Percentiles rank a stretch among this genome's conserved stretches.
Evolutionary conservation across 768 basidiomycete species (phyloP).

Genomic region (Serendipita sp.): DNA sequence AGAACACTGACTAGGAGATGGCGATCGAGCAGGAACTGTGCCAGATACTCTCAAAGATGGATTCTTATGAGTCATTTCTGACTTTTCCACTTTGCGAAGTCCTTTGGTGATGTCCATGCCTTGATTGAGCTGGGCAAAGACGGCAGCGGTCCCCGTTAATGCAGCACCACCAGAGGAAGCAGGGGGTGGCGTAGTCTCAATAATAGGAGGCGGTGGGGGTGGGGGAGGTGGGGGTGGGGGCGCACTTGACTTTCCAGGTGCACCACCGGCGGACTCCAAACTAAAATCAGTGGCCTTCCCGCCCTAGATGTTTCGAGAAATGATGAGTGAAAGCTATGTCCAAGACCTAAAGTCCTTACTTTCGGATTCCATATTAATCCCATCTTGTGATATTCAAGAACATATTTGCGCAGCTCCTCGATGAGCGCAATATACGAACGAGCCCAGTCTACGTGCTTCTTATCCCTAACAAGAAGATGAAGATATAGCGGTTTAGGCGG

Average conservation of each 20-base stretch:
- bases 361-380: conserved; percentile 81
- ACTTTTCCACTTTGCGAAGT: conserved; percentile 84
- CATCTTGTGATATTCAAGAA: conserved; percentile 70
- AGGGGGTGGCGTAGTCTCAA: conserved; percentile 18
- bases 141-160: conserved; percentile 31
- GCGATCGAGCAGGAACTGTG: conserved; percentile 30
- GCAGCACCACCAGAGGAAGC: conserved; percentile 31
- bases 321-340: neutral
- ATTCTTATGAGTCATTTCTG: conserved; percentile 99
- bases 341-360: conserved; percentile 25
- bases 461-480: conserved; percentile 40
- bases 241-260: conserved; percentile 21
- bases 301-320: conserved; percentile 26
- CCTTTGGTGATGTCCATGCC: conserved; percentile 83
- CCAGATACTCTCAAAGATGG: conserved; percentile 53
- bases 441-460: conserved; percentile 81
- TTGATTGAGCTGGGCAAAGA: conserved; percentile 82
- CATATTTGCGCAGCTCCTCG: conserved; percentile 67
- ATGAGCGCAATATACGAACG: conserved; percentile 50
- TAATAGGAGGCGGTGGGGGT: conserved; percentile 29
- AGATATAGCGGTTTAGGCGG: neutral
- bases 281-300: conserved; percentile 40
- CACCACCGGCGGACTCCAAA: conserved; percentile 15
- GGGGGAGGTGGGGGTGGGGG: conserved; percentile 25
- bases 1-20: neutral